These are phyloP conservation scores for Bocquillonia castaneifolia DNA, from an alignment of 441 rosid genomes.

Conservation along the genomic window DNA sequence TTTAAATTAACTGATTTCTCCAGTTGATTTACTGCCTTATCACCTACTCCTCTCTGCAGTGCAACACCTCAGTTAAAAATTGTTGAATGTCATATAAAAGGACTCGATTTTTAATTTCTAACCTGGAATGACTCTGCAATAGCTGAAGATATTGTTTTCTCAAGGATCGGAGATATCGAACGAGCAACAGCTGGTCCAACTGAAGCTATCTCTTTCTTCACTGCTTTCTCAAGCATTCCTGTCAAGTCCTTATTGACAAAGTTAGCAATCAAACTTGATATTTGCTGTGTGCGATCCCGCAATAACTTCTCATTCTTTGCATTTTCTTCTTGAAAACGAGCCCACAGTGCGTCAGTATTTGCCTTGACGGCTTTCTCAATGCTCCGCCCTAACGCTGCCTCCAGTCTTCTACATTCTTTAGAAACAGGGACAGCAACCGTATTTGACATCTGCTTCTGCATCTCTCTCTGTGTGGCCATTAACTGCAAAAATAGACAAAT, in stretches of 20 bases:
- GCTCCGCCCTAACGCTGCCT: slow-evolving; percentile 57
- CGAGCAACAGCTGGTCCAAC: slow-evolving; percentile 50
- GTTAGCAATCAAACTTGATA: slow-evolving; percentile 44
- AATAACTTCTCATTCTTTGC: slow-evolving; percentile 54
- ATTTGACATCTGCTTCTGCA: slow-evolving; percentile 67
- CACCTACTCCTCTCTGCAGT: slow-evolving; percentile 70
- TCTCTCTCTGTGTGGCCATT: slow-evolving; percentile 56
- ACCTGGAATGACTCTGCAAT: slow-evolving; percentile 84
- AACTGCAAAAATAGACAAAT: slow-evolving; percentile 40
- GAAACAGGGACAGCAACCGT: slow-evolving; percentile 45
- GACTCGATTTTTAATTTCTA: slow-evolving; percentile 2
- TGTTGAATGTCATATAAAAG: neutral
- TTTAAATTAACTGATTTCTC: slow-evolving; percentile 62
- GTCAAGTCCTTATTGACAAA: slow-evolving; percentile 58
- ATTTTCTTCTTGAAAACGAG: slow-evolving; percentile 70
- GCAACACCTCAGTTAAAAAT: too few species aligned
- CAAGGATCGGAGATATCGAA: slow-evolving; percentile 51
- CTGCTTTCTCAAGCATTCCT: slow-evolving; percentile 50
- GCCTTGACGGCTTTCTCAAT: slow-evolving; percentile 64
- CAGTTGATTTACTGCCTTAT: slow-evolving; percentile 58
- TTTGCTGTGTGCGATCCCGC: slow-evolving; percentile 55
- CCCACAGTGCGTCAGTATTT: slow-evolving; percentile 72
- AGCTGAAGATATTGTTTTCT: slow-evolving; percentile 57
- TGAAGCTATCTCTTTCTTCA: slow-evolving; percentile 61
- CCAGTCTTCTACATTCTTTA: slow-evolving; percentile 73